Conservation (phyloP, 805 yeast genomes). For the Schwanniomyces polymorphus region DNA sequence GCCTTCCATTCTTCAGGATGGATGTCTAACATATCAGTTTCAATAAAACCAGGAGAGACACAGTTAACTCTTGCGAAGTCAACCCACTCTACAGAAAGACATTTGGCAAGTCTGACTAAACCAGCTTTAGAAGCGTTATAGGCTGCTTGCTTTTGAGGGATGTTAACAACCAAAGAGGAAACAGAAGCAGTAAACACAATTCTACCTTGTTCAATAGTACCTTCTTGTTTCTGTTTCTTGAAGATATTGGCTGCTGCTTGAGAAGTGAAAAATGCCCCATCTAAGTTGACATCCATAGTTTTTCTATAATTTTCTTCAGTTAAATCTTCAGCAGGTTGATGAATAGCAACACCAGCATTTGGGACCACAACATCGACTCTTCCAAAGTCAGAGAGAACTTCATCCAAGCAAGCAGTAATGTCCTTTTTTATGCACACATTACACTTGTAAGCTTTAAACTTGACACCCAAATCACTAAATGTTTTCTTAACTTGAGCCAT, state of each 20-base stretch:
- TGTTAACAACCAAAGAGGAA: conserved; percentile 38
- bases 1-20: conserved; percentile 53
- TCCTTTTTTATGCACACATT: conserved; percentile 30
- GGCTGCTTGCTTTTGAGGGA: conserved; percentile 41
- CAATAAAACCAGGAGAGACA: conserved; percentile 71
- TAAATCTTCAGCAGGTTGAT: conserved; percentile 30
- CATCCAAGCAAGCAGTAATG: conserved; percentile 18
- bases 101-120: conserved; percentile 41
- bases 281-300: conserved; percentile 40
- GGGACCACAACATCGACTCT: conserved; percentile 37
- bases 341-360: conserved; percentile 41
- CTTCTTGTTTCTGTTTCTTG: conserved; percentile 37
- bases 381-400: conserved; percentile 25
- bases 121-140: conserved; percentile 46
- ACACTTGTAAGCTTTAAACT: conserved; percentile 24
- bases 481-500: conserved; percentile 31
- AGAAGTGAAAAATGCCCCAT: conserved; percentile 45
- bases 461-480: conserved; percentile 17
- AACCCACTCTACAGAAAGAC: conserved; percentile 47
- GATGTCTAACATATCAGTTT: conserved; percentile 66
- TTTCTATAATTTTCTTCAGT: conserved; percentile 34
- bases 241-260: conserved; percentile 48
- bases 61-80: conserved; percentile 61
- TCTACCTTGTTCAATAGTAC: conserved; percentile 35
- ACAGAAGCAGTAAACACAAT: conserved; percentile 44